Evolutionary conservation across 2,329 filamentous ascomycete species (phyloP).

Genomic region (Fusarium decemcellulare): DNA sequence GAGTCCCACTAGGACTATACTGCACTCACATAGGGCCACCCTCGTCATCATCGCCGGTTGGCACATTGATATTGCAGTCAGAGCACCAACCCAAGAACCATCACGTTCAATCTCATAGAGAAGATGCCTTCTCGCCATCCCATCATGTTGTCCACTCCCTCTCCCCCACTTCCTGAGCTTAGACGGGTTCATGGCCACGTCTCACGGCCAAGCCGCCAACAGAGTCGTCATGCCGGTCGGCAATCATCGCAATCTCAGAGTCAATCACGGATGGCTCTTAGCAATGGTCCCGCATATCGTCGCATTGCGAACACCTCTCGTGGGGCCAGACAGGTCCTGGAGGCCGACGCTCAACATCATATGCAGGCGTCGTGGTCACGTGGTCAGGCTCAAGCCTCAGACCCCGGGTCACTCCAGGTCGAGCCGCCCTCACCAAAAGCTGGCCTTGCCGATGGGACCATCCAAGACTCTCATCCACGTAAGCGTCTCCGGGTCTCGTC

Average conservation of each 20-base stretch:
- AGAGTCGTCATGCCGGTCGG: not conserved
- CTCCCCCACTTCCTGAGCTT: conserved; percentile 3
- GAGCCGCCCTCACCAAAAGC: not conserved
- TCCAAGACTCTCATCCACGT: conserved; percentile 7
- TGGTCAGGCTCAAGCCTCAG: conserved; percentile 8
- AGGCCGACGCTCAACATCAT: conserved; percentile 5
- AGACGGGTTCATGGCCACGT: conserved; percentile 4
- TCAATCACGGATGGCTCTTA: not conserved
- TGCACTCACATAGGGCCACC: conserved; percentile 9
- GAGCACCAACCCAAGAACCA: not conserved
- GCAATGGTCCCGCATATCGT: not conserved
- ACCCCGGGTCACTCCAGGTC: not conserved
- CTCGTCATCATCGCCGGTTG: conserved; percentile 14
- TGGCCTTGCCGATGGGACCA: conserved; percentile 5
- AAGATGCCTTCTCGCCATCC: conserved; percentile 25
- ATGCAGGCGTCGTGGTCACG: conserved; percentile 13
- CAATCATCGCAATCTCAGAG: not conserved
- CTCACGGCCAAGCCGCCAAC: not conserved
- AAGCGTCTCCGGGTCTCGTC: conserved; percentile 21
- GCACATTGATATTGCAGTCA: conserved; percentile 2
- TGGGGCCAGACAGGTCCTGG: conserved; percentile 9
- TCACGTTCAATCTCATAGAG: not conserved
- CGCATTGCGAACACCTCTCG: conserved; percentile 2
- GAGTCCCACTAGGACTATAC: conserved; percentile 23
- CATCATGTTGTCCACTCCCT: conserved; percentile 5